A percentile compares a stretch with the other conserved stretches of the same genome.
These are phyloP conservation scores for Fraxinus dipetala DNA, from an alignment of 305 asterid genomes.

Conservation along the genomic window DNA sequence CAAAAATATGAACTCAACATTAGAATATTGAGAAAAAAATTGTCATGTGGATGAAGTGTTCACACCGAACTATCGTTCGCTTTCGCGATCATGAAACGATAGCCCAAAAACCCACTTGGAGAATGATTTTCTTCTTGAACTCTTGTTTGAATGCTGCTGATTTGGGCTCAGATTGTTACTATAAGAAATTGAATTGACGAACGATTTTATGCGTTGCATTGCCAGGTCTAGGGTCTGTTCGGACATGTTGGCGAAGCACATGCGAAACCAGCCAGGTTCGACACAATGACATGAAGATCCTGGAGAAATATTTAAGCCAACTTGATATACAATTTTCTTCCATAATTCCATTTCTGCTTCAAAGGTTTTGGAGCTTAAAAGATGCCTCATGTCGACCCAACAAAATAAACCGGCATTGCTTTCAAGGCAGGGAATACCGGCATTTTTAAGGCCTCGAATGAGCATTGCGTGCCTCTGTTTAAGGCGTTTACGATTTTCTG, in stretches of 20 bases:
- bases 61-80: constrained; percentile 38
- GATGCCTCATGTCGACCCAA: constrained; percentile 23
- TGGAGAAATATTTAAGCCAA: constrained; percentile 16
- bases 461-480: constrained; percentile 17
- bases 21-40: constrained; percentile 36
- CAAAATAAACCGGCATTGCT: constrained; percentile 22
- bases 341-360: constrained; percentile 20
- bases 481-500: constrained; percentile 1
- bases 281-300: constrained; percentile 21
- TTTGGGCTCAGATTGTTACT: background rate
- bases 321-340: constrained; percentile 17
- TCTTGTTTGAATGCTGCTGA: constrained; percentile 25
- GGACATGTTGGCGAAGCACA: constrained; percentile 23
- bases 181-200: background rate
- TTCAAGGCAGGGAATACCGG: constrained; percentile 13
- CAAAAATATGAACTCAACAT: constrained; percentile 41
- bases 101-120: constrained; percentile 55
- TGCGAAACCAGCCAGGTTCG: constrained; percentile 21
- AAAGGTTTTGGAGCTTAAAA: constrained; percentile 13
- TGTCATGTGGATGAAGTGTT: background rate
- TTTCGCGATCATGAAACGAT: constrained; percentile 41
- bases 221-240: constrained; percentile 4
- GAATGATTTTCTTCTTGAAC: constrained; percentile 37
- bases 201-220: background rate
- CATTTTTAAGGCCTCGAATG: constrained; percentile 7